Conservation (phyloP, 108 stramenopile genomes). For the Skeletonema costatum region DNA sequence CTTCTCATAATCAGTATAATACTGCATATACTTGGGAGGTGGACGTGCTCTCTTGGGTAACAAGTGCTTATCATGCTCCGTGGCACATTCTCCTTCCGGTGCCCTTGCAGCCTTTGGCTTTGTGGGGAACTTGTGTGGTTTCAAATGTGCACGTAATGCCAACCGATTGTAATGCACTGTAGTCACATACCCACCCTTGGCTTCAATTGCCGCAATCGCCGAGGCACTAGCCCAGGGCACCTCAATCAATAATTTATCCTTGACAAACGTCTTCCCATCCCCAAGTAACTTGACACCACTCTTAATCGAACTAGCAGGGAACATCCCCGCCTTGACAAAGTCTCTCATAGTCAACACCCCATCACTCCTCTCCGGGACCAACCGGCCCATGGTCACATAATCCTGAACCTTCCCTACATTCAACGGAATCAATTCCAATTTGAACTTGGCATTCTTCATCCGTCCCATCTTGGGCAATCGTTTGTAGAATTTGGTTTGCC, state of each 20-base stretch:
- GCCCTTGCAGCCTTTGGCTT: slow-evolving; percentile 17
- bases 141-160: slow-evolving; percentile 89
- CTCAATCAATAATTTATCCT: slow-evolving; percentile 82
- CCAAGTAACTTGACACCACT: slow-evolving; percentile 90
- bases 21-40: slow-evolving; percentile 91
- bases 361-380: slow-evolving; percentile 56
- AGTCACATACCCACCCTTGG: slow-evolving; percentile 93
- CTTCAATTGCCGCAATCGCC: slow-evolving; percentile 94
- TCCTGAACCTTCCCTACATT: slow-evolving; percentile 88
- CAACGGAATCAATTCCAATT: slow-evolving; percentile 71
- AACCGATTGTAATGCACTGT: slow-evolving; percentile 95
- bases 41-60: slow-evolving; percentile 93
- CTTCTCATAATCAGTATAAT: slow-evolving; percentile 91
- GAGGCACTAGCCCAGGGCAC: slow-evolving; percentile 84
- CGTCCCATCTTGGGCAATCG: slow-evolving; percentile 93
- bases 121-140: slow-evolving; percentile 89
- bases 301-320: slow-evolving; percentile 71
- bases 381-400: slow-evolving; percentile 94
- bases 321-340: slow-evolving; percentile 85
- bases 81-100: slow-evolving; percentile 2
- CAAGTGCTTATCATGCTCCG: slow-evolving; percentile 17
- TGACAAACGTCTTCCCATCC: slow-evolving; percentile 65
- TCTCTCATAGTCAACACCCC: slow-evolving; percentile 90
- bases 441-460: slow-evolving; percentile 90
- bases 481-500: slow-evolving; percentile 97